Evolutionary conservation across 2,329 filamentous ascomycete genomes (phyloP), one percentile per base, ranked within the genome.

Genomic region (Fusarium compactum): DNA sequence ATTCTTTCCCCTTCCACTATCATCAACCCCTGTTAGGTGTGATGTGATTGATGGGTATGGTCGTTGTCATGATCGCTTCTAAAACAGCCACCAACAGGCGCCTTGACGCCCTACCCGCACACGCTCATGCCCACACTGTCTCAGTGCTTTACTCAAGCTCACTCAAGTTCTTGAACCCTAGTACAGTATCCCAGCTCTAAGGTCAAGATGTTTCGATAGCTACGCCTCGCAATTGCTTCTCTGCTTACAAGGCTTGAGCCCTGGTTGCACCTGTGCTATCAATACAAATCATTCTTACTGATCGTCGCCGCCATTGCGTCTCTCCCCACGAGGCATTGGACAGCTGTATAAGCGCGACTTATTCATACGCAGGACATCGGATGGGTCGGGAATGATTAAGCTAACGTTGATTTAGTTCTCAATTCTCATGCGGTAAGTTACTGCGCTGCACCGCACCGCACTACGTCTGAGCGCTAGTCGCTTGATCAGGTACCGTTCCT

Each of bases 21-120:
- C 29, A 27, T 15, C 47, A 52, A 67, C 41, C 58, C 62, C 22
- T 53, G 58, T 44, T 43, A 53, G 38, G 38, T 27, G 25, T 29
- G 15, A 51, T 62, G 38, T n/a, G 38, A 62, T 67, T n/a, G 15
- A 51, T 56, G 30, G 16, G 38, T 55, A 62, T n/a, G 48, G 18
- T 40, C 34, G 62, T 62, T 59, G 43, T 65, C 70, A 60, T 58
- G 68, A 70, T 71, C 72, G 59, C 58, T 60, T 64, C 60, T 58
- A 46, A 50, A 61, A 45, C 62, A 74, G 66, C 68, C 64, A 75
- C 71, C 65, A 66, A 70, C 65, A 72, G 64, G 67, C 74, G 74
- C 73, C 65, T 72, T 76, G 65, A 76, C 74, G 74, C 74, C 74
- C 56, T 76, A 74, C 66, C 72, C 72, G 67, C 20, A 44, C 27